phyloP scores from a whole-genome alignment of 164 flowering plant species.

The Santalum album region DNA sequence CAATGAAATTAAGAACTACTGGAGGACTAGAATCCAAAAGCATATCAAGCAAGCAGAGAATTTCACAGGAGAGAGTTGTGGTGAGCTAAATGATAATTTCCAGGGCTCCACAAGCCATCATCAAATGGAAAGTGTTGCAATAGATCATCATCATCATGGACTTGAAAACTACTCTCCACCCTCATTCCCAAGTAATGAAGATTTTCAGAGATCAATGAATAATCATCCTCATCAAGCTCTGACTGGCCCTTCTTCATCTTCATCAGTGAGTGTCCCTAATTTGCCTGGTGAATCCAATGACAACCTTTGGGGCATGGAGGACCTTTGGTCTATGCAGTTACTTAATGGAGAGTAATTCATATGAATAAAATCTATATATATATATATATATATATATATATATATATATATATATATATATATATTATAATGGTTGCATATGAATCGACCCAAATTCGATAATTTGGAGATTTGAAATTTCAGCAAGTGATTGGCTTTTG shows the following conservation, averaged over 20 bases:
- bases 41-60: constrained; percentile 50
- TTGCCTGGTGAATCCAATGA: constrained; percentile 28
- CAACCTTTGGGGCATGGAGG: constrained; percentile 59
- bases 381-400: not conserved
- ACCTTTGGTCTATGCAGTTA: constrained; percentile 59
- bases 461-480: not conserved
- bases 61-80: constrained; percentile 18
- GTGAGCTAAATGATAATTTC: constrained; percentile 10
- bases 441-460: not conserved
- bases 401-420: constrained; percentile 6
- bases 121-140: constrained; percentile 12
- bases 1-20: constrained; percentile 68
- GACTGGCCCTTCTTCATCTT: constrained; percentile 5
- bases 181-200: constrained; percentile 17
- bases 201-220: not conserved
- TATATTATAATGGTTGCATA: not conserved
- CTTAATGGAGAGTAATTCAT: constrained; percentile 35
- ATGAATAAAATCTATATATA: not conserved
- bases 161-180: constrained; percentile 36
- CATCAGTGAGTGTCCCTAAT: not conserved
- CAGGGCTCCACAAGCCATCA: constrained; percentile 41
- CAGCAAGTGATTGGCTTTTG: too few species aligned
- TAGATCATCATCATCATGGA: constrained; percentile 4
- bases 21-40: constrained; percentile 77
- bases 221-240: not conserved